Evolutionary conservation across 1,284 basidiomycete genomes (phyloP), one percentile per base, ranked within the genome.

Genomic region (Sporisorium scitamineum): DNA sequence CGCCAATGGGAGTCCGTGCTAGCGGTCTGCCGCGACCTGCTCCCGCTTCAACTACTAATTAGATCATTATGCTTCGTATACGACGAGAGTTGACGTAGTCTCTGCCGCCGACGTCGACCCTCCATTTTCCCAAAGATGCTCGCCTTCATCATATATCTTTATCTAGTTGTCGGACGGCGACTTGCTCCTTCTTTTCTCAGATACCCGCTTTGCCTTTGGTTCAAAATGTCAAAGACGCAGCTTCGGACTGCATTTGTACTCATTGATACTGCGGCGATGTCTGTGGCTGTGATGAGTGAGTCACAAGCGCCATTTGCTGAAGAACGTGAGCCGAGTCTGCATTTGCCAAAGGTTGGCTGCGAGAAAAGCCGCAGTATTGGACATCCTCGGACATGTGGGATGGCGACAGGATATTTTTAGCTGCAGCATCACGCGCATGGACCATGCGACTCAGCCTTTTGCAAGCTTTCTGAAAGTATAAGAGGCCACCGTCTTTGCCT

Each of bases 121-220:
- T n/a, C n/a, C n/a, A n/a, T n/a, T n/a, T n/a, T n/a, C n/a, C n/a
- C n/a, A n/a, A n/a, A n/a, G 48, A 42, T 42, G 18, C 41, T 42
- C 3, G 16, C 14, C 39, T n/a, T 14, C 39, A 18, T 41, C 18
- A 41, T 48, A 13, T 5, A n/a, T 44, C 9, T 42, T 50, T 26
- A 4, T 18, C 26, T 18, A 24, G 18, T 50, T 20, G 27, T 3
- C 13, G 29, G 27, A 29, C 44, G 10, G 10, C 29, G 32, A 44
- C 47, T 31, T 54, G 8, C 26, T 31, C 34, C 7, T 26, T 45
- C 20, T 48, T 57, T 51, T 48, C 16, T 51, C 44, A 18, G 54
- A 60, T 55, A 55, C 54, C 64, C 64, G 32, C n/a, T 51, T 60
- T 54, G 27, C 52, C n/a, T 51, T 54, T n/a, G 26, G 39, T 45